Base-by-base conservation (phyloP, 352 stramenopile species). In the Globisporangium megalacanthum region DNA sequence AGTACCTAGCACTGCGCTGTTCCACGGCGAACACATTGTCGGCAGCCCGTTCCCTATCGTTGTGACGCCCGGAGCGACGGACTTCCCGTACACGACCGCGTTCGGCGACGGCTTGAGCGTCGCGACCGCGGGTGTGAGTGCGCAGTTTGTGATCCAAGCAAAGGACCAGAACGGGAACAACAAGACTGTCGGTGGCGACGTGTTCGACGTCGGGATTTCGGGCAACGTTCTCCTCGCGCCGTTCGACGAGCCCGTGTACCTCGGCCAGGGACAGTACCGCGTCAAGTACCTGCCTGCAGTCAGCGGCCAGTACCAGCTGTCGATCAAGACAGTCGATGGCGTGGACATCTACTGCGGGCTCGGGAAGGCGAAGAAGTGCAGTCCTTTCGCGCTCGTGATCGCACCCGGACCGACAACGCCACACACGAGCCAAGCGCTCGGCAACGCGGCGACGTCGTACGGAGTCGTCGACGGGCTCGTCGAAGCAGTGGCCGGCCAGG, bases 301-400 rank as follows among this genome's bases (percentile, higher is more conserved):
- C 70, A 89, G 78, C 50, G 96, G 95, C 0, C 59, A 58, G n/a
- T 99, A 98, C 70, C 60, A 68, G 19, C 56, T 99, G 0, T 93
- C 84, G 14, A 83, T 99, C 31, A 86, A 89, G 50, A 98, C 94
- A 10, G 78, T 90, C 25, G 86, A 94, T 36, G 90, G 84, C 20
- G 94, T 84, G 7, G 86, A 98, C 64, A 98, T 98, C 66, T 98
- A 98, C 68, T 98, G 95, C 58, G 95, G 95, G 0, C 67, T 83
- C 1, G 94, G 93, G 19, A 83, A 92, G 51, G 66, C 79, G 1
- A 73, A 91, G 41, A 98, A 98, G 65, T 99, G 96, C 78, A 98
- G 90, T 64, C 96, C 96, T 13, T 99, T 98, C 60, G 48, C 65
- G 5, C 56, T 99, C 6, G 69, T 67, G 9, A 88, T 98, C 6